phyloP scores from a whole-genome alignment of 2,329 filamentous ascomycete genomes.

The Colletotrichum aenigma region DNA sequence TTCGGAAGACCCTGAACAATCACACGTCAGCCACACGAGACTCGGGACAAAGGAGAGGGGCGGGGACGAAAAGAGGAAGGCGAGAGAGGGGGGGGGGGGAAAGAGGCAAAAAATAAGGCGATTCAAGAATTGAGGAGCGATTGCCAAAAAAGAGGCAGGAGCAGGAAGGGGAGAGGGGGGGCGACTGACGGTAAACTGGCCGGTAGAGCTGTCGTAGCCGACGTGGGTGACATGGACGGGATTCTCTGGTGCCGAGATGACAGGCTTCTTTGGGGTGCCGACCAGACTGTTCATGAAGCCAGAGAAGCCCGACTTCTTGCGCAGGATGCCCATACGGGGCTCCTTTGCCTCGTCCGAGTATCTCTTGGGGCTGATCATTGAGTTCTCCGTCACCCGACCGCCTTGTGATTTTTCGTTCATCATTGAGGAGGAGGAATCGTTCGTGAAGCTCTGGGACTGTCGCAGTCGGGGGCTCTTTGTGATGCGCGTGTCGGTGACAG shows the following conservation, averaged over 20 bases:
- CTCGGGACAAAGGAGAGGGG: background rate
- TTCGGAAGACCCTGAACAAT: slow-evolving; percentile 80
- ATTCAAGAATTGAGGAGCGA: background rate
- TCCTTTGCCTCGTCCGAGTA: slow-evolving; percentile 80
- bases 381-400: slow-evolving; percentile 41
- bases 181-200: slow-evolving; percentile 88
- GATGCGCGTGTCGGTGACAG: slow-evolving; percentile 57
- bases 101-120: background rate
- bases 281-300: slow-evolving; percentile 85
- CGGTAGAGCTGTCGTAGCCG: slow-evolving; percentile 94
- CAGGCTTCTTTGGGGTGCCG: slow-evolving; percentile 84
- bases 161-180: background rate
- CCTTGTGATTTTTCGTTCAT: slow-evolving; percentile 48
- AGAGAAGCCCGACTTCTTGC: slow-evolving; percentile 89
- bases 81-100: too few species aligned
- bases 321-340: slow-evolving; percentile 62
- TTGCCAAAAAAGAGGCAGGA: background rate
- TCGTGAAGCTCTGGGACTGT: slow-evolving; percentile 69
- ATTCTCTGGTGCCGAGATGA: slow-evolving; percentile 97
- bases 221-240: slow-evolving; percentile 98
- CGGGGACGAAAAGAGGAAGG: background rate
- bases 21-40: slow-evolving; percentile 18
- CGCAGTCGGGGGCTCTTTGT: slow-evolving; percentile 62
- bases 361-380: slow-evolving; percentile 66
- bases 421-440: slow-evolving; percentile 53